These are phyloP conservation scores for Boletus subparvulus DNA, from an alignment of 768 basidiomycete species.

Conservation along the genomic window DNA sequence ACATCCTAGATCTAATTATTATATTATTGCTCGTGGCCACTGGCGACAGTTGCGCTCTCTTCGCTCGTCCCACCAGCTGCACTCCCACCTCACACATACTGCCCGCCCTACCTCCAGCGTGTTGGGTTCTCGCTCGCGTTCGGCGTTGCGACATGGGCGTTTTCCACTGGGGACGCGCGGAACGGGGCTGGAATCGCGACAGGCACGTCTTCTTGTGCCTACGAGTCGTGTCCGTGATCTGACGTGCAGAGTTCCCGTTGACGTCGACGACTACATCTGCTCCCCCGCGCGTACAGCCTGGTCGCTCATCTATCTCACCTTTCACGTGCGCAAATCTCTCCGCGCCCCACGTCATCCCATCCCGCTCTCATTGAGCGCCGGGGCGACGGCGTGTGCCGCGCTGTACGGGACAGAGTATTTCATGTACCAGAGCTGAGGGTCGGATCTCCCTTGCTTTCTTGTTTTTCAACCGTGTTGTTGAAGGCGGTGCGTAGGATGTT, in stretches of 20 bases:
- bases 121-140: slow-evolving; percentile 45
- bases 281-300: slow-evolving; percentile 32
- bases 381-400: slow-evolving; percentile 28
- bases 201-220: slow-evolving; percentile 8
- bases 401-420: slow-evolving; percentile 32
- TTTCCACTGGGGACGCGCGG: slow-evolving; percentile 38
- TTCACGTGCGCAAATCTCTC: slow-evolving; percentile 38
- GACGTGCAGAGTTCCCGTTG: background rate
- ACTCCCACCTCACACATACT: slow-evolving; percentile 27
- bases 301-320: slow-evolving; percentile 45
- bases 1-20: background rate
- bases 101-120: slow-evolving; percentile 44
- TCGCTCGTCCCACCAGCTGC: slow-evolving; percentile 36
- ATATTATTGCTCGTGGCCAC: no score
- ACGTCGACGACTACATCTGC: background rate
- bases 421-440: slow-evolving; percentile 25
- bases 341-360: slow-evolving; percentile 32
- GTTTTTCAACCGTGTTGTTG: background rate
- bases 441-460: background rate
- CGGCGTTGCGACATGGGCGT: slow-evolving; percentile 44
- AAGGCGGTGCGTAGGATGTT: background rate
- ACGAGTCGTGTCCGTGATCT: background rate
- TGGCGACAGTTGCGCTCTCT: slow-evolving; percentile 36
- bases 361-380: slow-evolving; percentile 34
- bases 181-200: slow-evolving; percentile 48